A percentile compares a stretch with the other conserved stretches of the same genome.
phyloP scores from a whole-genome alignment of 2,329 filamentous ascomycete genomes.

The Colletotrichum neosansevieriae region DNA sequence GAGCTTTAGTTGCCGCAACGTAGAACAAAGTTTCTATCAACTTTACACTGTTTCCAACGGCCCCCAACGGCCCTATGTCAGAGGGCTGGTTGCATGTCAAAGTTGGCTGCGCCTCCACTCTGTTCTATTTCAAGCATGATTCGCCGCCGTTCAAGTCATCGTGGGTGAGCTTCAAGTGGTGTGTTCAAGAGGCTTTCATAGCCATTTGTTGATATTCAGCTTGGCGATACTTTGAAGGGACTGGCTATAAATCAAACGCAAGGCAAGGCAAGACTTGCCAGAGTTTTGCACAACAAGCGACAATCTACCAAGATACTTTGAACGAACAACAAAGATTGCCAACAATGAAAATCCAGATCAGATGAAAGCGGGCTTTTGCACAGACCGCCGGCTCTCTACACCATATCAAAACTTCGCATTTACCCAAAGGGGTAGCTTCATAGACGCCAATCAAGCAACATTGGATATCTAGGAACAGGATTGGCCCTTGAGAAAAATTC shows the following conservation, averaged over 20 bases:
- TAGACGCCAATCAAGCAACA: neutral
- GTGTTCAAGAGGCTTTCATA: neutral
- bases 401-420: neutral
- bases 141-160: neutral
- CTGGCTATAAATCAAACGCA: too few relatives aligned
- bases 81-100: slow-evolving; percentile 27
- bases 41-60: neutral
- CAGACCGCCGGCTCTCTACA: slow-evolving; percentile 1
- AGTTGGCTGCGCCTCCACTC: slow-evolving; percentile 13
- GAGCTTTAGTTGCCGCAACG: slow-evolving; percentile 14
- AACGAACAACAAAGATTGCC: neutral
- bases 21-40: slow-evolving; percentile 7
- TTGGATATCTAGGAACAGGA: neutral
- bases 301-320: neutral
- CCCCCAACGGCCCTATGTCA: neutral
- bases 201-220: neutral
- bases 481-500: neutral
- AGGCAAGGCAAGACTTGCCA: too few relatives aligned
- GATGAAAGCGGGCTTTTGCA: slow-evolving; percentile 1
- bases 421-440: neutral
- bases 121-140: slow-evolving; percentile 32
- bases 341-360: neutral
- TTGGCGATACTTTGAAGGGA: neutral
- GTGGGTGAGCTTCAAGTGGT: neutral
- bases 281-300: too few relatives aligned